Conservation (phyloP, 2,329 filamentous ascomycete genomes). For the Beauveria sp. region DNA sequence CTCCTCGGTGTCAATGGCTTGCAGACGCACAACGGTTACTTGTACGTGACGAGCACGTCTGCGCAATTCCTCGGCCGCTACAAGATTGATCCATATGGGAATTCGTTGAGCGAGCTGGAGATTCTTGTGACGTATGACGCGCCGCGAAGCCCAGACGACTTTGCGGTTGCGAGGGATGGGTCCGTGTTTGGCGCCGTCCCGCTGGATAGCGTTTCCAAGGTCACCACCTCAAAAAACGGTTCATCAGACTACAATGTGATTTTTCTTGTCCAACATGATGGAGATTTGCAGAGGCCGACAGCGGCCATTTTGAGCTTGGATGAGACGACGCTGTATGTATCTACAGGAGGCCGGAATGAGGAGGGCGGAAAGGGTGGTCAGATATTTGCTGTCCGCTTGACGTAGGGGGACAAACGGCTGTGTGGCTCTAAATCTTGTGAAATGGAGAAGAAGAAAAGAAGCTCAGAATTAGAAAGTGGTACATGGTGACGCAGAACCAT, state of each 20-base stretch:
- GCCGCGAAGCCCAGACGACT: conserved; percentile 14
- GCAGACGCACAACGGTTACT: conserved; percentile 12
- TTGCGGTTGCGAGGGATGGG: conserved; percentile 13
- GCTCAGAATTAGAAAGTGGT: background rate
- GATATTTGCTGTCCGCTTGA: conserved; percentile 3
- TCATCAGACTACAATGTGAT: background rate
- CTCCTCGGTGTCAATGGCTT: conserved; percentile 18
- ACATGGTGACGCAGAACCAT: background rate
- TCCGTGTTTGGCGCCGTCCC: conserved; percentile 12
- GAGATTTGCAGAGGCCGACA: conserved; percentile 11
- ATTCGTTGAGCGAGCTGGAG: conserved; percentile 9
- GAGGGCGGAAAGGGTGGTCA: conserved; percentile 1
- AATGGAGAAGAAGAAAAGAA: background rate
- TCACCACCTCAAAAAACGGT: background rate
- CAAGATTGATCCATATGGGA: conserved; percentile 8
- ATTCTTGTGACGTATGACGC: conserved; percentile 3
- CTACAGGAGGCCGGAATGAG: conserved; percentile 10
- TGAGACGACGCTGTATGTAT: conserved; percentile 14
- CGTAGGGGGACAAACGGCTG: background rate
- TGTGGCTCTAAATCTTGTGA: background rate
- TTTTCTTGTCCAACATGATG: conserved; percentile 4
- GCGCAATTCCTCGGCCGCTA: conserved; percentile 12
- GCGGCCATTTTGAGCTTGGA: conserved; percentile 13
- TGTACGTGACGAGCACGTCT: conserved; percentile 18
- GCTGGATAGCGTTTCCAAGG: background rate